Base-by-base conservation (phyloP, 495 filamentous ascomycete species). In the Penicillium chermesinum region DNA sequence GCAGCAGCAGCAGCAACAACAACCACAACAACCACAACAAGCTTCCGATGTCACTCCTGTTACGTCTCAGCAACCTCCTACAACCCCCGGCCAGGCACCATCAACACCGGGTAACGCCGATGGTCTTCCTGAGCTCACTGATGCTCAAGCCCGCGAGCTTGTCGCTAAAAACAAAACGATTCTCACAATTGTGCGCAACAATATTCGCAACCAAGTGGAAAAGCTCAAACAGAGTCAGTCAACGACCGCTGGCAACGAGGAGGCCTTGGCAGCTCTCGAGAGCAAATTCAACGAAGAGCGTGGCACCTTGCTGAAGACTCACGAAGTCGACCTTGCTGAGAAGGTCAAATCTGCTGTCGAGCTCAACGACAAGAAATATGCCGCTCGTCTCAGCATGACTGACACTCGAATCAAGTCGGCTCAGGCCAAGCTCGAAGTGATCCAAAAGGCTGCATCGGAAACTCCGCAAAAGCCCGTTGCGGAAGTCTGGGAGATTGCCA, bases 401-500 rank as follows among this genome's bases (percentile, higher is more conserved):
- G 86, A 93, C 50, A 84, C 83, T 44, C 83, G 84, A 58, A 65
- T 66, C 49, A 83, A 77, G 59, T 71, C 65, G 16, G 74, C 83
- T 0, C 72, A 75, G 45, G 86, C 82, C 12, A 95, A 91, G 70
- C 53, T 94, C 17, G 80, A 85, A 8, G 78, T 89, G 12, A 86
- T 96, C 9, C 76, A 88, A 49, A 85, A 79, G 40, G 89, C 88
- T 13, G 89, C 86, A 0, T 75, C 74, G 18, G 86, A 95, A n/a
- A 94, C 88, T 0, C 91, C 91, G 1, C 72, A 90, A 59, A 80
- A 78, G 47, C 80, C 88, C 12, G 89, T 96, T 6, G 74, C 66
- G 9, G 89, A 95, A 61, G 90, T 95, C 0, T 96, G 88, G 88
- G 81, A 84, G 33, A 67, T 85, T 22, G 88, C 83, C 0, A 88